Evolutionary conservation across 2,329 filamentous ascomycete genomes (phyloP), one percentile per base, ranked within the genome.

Genomic region (Apiospora pterosperma): DNA sequence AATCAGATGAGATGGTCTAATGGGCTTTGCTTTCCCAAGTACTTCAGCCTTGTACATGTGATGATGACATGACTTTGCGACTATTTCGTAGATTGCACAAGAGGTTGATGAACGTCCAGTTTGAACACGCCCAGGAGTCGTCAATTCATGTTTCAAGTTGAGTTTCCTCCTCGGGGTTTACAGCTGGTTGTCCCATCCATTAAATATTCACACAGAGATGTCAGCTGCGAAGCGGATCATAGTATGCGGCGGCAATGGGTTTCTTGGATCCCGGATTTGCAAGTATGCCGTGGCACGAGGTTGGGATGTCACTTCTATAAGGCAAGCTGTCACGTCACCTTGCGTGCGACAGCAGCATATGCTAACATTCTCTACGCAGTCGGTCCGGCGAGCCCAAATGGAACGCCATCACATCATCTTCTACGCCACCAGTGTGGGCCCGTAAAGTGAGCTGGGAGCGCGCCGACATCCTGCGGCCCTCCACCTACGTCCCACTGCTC

Each of bases 221-320:
- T 36, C 58, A 6, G n/a, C 55, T 60, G 82, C 88, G 64, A 97
- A 93, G 80, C 90, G 88, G 78, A 83, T 99, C 52, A 89, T 98
- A 48, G 93, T 99, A 63, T 96, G 92, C 70, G 96, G 96, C 70
- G 95, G 95, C 66, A 97, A 92, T 78, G 95, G 96, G 38, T 99
- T 98, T 76, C 80, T 99, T 31, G 93, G 93, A 79, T 85, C 84
- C 28, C 87, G 95, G 64, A 97, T 99, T 80, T 98, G 96, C 82
- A 96, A 93, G 82, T 90, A 92, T 63, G 96, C 93, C 55, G 89
- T 93, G 61, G 86, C 89, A 58, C 85, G 93, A 75, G 93, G 93
- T 63, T 98, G 95, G 95, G 87, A 93, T 64, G 95, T 98, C 59
- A 95, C 89, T 25, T 97, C 94, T 6, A 89, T 99, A 73, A 97